Evolutionary conservation across 2,329 filamentous ascomycete genomes (phyloP).

Genomic region (Fusarium chlamydosporum): DNA sequence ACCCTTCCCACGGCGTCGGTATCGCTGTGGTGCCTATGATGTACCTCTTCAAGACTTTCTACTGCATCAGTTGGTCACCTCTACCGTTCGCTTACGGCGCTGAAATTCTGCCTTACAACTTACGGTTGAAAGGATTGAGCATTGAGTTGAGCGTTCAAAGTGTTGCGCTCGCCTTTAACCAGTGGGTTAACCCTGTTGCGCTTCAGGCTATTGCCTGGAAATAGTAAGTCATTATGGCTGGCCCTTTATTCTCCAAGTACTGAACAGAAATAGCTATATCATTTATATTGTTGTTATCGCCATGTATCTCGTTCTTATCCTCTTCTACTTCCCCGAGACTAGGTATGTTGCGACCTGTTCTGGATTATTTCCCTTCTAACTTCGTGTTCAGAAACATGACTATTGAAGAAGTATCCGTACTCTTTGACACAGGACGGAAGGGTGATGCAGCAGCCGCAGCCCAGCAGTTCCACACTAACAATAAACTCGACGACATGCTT

Average conservation of each 20-base stretch:
- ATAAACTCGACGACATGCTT: conserved; percentile 21
- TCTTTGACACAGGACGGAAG: conserved; percentile 39
- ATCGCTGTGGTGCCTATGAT: conserved; percentile 36
- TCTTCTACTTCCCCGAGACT: conserved; percentile 47
- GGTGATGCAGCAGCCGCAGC: conserved; percentile 23
- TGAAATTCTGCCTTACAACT: conserved; percentile 50
- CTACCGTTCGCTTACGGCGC: conserved; percentile 46
- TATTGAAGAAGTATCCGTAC: conserved; percentile 39
- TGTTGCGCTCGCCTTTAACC: conserved; percentile 44
- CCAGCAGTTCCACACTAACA: conserved; percentile 3
- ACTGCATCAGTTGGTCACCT: conserved; percentile 49
- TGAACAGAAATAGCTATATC: conserved; percentile 17
- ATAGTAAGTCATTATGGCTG: conserved; percentile 21
- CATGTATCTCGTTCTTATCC: conserved; percentile 39
- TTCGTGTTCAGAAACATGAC: conserved; percentile 25
- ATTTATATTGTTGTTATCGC: conserved; percentile 43
- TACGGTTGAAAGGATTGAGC: conserved; percentile 48
- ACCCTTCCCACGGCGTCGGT: conserved; percentile 21
- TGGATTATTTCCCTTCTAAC: neutral
- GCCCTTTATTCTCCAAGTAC: rapidly evolving
- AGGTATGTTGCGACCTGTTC: conserved; percentile 16
- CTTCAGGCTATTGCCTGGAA: conserved; percentile 46
- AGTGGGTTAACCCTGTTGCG: conserved; percentile 47
- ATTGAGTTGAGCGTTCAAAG: conserved; percentile 35
- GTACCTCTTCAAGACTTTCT: conserved; percentile 42